These are phyloP conservation scores for Pythium phragmiticola DNA, from an alignment of 352 stramenopile genomes.

Conservation along the genomic window DNA sequence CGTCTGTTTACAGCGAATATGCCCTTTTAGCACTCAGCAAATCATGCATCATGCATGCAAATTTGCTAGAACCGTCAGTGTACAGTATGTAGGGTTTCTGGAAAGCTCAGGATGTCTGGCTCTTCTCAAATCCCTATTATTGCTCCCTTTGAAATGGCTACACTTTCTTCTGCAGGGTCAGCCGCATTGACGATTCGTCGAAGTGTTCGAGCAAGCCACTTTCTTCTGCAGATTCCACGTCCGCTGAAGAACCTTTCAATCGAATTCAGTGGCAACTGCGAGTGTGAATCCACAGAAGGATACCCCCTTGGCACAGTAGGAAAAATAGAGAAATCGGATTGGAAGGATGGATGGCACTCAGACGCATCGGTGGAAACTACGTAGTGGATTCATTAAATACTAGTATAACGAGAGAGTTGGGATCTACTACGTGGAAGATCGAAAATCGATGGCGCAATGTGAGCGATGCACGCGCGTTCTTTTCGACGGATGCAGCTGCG, in stretches of 20 bases:
- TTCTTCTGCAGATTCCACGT: background rate
- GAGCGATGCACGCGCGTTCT: background rate
- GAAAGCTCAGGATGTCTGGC: too few species aligned
- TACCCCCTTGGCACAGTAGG: background rate
- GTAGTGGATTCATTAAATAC: background rate
- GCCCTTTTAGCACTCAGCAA: too few species aligned
- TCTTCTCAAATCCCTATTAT: too few species aligned
- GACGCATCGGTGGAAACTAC: background rate
- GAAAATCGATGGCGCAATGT: background rate
- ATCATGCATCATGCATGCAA: too few species aligned
- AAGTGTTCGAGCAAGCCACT: too few species aligned
- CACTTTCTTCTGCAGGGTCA: background rate
- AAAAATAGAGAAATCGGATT: background rate
- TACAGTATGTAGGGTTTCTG: too few species aligned
- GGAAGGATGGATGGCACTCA: background rate
- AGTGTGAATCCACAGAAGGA: background rate
- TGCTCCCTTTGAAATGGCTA: background rate
- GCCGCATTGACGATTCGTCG: background rate
- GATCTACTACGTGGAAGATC: slow-evolving; percentile 1
- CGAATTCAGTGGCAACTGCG: background rate
- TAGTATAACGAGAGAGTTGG: background rate
- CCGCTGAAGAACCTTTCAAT: background rate
- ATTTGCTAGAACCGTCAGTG: too few species aligned
- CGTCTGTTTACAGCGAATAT: too few species aligned
- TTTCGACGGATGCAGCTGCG: slow-evolving; percentile 10